Evolutionary conservation across 768 basidiomycete species (phyloP).

Genomic region (Cyclocybe aegerita): DNA sequence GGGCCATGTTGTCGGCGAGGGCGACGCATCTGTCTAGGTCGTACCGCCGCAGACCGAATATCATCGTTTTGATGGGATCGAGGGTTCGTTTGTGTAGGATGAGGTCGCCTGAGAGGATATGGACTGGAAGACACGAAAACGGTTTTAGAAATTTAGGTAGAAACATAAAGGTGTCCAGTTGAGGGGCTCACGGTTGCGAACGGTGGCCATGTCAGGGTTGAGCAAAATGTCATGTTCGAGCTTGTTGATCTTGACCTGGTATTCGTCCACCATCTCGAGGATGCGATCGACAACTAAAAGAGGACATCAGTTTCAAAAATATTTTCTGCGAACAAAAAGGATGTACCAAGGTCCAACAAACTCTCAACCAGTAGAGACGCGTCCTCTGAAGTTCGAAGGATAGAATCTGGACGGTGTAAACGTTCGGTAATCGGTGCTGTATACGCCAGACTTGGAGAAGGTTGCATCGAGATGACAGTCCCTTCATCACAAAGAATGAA

Average conservation of each 20-base stretch:
- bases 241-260: slow-evolving; percentile 57
- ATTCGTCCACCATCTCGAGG: slow-evolving; percentile 65
- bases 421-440: slow-evolving; percentile 58
- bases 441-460: slow-evolving; percentile 42
- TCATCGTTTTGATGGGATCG: slow-evolving; percentile 65
- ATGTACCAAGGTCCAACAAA: slow-evolving; percentile 50
- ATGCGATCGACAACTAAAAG: slow-evolving; percentile 61
- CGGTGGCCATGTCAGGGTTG: slow-evolving; percentile 56
- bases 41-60: slow-evolving; percentile 63
- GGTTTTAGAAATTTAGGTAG: too few relatives aligned
- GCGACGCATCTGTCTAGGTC: slow-evolving; percentile 47
- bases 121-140: too few relatives aligned
- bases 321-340: background rate
- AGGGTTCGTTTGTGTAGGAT: slow-evolving; percentile 71
- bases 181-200: slow-evolving; percentile 49
- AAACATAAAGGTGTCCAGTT: too few relatives aligned
- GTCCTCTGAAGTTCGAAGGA: slow-evolving; percentile 61
- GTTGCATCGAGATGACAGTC: slow-evolving; percentile 60
- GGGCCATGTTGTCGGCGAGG: slow-evolving; percentile 19
- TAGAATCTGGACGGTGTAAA: slow-evolving; percentile 55
- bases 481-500: slow-evolving; percentile 25
- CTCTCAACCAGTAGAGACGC: slow-evolving; percentile 60
- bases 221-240: slow-evolving; percentile 60
- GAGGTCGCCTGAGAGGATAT: slow-evolving; percentile 67
- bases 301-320: background rate